phyloP scores from a whole-genome alignment of 2,329 filamentous ascomycete genomes.

The Aspergillus candidus region DNA sequence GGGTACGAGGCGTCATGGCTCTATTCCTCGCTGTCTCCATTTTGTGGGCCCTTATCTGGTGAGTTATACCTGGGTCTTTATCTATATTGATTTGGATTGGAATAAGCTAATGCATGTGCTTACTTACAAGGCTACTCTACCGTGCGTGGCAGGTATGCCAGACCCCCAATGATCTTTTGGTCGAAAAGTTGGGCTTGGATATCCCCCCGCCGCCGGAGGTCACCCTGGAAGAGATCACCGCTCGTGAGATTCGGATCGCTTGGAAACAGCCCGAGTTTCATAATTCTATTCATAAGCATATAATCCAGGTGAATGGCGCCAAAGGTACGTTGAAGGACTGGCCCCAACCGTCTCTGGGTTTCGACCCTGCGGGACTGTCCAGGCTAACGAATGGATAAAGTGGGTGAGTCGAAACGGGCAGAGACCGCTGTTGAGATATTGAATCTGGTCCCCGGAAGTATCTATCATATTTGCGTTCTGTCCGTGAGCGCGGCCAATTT shows the following conservation, averaged over 20 bases:
- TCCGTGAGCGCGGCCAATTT: constrained; percentile 89
- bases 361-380: constrained; percentile 1
- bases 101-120: not conserved
- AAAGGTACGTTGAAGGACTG: constrained; percentile 54
- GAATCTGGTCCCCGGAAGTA: constrained; percentile 76
- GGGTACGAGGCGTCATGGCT: constrained; percentile 46
- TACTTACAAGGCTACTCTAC: constrained; percentile 66
- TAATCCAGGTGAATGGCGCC: constrained; percentile 89
- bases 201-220: constrained; percentile 86
- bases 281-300: constrained; percentile 71
- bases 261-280: constrained; percentile 72
- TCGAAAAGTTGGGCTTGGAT: constrained; percentile 86
- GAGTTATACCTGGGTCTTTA: constrained; percentile 10
- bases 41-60: constrained; percentile 47
- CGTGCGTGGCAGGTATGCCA: constrained; percentile 83
- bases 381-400: constrained; percentile 39
- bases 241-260: constrained; percentile 80
- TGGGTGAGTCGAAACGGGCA: constrained; percentile 74
- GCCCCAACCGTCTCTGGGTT: constrained; percentile 1
- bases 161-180: constrained; percentile 85
- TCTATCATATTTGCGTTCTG: constrained; percentile 90
- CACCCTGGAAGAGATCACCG: constrained; percentile 80
- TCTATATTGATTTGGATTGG: too few species aligned
- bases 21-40: constrained; percentile 44
- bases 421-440: constrained; percentile 89